phyloP scores from a whole-genome alignment of 2,329 filamentous ascomycete species.

The Calycina marina region DNA sequence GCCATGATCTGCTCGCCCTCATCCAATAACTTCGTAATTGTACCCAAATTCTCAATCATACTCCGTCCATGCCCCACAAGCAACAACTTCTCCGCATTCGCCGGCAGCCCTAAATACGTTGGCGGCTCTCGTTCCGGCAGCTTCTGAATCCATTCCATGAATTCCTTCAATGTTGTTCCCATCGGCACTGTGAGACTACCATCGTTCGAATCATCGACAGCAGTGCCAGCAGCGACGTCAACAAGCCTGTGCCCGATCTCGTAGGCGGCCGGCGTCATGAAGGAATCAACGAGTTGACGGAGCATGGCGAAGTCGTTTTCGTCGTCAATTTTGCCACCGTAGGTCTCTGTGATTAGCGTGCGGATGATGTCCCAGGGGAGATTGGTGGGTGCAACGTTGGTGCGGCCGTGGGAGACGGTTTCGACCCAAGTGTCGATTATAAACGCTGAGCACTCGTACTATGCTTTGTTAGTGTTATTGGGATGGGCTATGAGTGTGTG shows the following conservation, averaged over 20 bases:
- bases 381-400: constrained; percentile 84
- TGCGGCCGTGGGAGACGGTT: constrained; percentile 63
- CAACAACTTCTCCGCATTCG: constrained; percentile 91
- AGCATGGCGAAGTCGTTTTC: constrained; percentile 69
- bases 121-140: constrained; percentile 92
- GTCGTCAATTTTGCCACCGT: constrained; percentile 95
- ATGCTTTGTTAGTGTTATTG: constrained; percentile 35
- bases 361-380: constrained; percentile 96
- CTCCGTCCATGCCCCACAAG: constrained; percentile 76
- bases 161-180: constrained; percentile 71
- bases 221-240: constrained; percentile 33
- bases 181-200: constrained; percentile 59
- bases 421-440: constrained; percentile 96
- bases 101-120: constrained; percentile 83
- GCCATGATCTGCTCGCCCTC: constrained; percentile 85
- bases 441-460: constrained; percentile 95
- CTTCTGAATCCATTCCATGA: constrained; percentile 79
- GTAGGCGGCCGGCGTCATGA: constrained; percentile 79
- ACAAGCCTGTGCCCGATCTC: constrained; percentile 87
- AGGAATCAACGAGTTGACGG: constrained; percentile 54
- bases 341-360: constrained; percentile 81
- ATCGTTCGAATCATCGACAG: constrained; percentile 30
- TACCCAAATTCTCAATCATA: constrained; percentile 71
- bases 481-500: too few relatives aligned
- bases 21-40: constrained; percentile 76